phyloP scores from a whole-genome alignment of 768 basidiomycete species.

The Xanthoconium stramineum region DNA sequence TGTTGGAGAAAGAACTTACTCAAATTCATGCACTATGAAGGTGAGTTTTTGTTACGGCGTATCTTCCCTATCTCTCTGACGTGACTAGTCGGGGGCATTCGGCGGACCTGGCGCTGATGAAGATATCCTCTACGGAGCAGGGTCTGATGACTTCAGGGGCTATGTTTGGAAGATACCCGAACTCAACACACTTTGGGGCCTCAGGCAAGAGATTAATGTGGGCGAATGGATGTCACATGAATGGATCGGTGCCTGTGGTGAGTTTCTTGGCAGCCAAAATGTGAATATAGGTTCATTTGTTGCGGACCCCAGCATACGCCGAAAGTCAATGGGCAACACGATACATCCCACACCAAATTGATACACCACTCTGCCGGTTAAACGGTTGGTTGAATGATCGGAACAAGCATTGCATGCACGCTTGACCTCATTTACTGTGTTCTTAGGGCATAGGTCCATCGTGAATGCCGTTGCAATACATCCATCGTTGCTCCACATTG shows the following conservation, averaged over 20 bases:
- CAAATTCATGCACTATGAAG: constrained; percentile 78
- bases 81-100: constrained; percentile 67
- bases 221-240: constrained; percentile 43
- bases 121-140: constrained; percentile 66
- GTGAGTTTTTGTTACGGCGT: constrained; percentile 31
- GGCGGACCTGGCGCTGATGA: constrained; percentile 52
- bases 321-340: constrained; percentile 38
- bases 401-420: background rate
- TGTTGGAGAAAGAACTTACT: constrained; percentile 51
- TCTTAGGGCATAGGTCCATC: constrained; percentile 68
- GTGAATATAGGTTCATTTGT: constrained; percentile 7
- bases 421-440: constrained; percentile 4
- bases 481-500: constrained; percentile 61
- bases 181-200: constrained; percentile 38
- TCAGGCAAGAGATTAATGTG: constrained; percentile 43
- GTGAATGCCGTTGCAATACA: constrained; percentile 74
- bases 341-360: constrained; percentile 59
- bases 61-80: background rate
- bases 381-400: constrained; percentile 41
- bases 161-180: constrained; percentile 78
- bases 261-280: constrained; percentile 11
- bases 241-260: constrained; percentile 32
- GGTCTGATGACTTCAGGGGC: constrained; percentile 79
- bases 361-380: constrained; percentile 58
- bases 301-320: constrained; percentile 42